Conservation (phyloP, 371 early-diverging fungal species). For the Pancytospora epiphaga region DNA sequence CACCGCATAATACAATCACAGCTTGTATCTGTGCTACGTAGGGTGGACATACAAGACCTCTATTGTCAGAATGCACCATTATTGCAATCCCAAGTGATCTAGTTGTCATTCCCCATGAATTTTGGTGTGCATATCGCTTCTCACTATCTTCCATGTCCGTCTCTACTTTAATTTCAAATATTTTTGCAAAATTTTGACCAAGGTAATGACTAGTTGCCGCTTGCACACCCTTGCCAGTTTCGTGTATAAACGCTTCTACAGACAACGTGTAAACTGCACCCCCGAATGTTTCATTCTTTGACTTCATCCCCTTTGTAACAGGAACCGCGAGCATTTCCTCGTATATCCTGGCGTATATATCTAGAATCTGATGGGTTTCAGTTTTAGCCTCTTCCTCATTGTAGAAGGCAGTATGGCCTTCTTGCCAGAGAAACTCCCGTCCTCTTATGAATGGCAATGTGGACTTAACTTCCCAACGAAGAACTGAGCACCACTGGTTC, state of each 20-base stretch:
- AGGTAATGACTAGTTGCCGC: conserved; percentile 96
- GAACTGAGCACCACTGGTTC: conserved; percentile 99
- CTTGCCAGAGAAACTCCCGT: conserved; percentile 99
- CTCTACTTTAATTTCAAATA: conserved; percentile 80
- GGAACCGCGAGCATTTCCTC: conserved; percentile 93
- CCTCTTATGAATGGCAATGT: conserved; percentile 95
- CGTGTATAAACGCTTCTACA: conserved; percentile 91
- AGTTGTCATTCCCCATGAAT: conserved; percentile 98
- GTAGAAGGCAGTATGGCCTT: conserved; percentile 94
- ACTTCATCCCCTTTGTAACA: conserved; percentile 90
- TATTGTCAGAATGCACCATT: conserved; percentile 93
- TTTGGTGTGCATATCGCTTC: conserved; percentile 79
- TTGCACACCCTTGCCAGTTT: conserved; percentile 94
- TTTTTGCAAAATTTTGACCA: conserved; percentile 96
- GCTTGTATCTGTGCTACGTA: conserved; percentile 80
- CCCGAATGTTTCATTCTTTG: conserved; percentile 97
- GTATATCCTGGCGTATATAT: conserved; percentile 86
- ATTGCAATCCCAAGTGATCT: conserved; percentile 97
- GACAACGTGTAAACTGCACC: conserved; percentile 96
- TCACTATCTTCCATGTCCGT: conserved; percentile 57
- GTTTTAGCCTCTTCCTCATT: conserved; percentile 75
- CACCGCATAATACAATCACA: conserved; percentile 85
- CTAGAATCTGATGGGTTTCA: conserved; percentile 81
- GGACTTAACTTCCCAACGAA: conserved; percentile 99
- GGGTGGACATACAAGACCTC: conserved; percentile 94